Percentiles rank a stretch among this genome's conserved stretches.
Conservation (phyloP, 148 eudicot genomes). For the Tetragonia tetragonoides region DNA sequence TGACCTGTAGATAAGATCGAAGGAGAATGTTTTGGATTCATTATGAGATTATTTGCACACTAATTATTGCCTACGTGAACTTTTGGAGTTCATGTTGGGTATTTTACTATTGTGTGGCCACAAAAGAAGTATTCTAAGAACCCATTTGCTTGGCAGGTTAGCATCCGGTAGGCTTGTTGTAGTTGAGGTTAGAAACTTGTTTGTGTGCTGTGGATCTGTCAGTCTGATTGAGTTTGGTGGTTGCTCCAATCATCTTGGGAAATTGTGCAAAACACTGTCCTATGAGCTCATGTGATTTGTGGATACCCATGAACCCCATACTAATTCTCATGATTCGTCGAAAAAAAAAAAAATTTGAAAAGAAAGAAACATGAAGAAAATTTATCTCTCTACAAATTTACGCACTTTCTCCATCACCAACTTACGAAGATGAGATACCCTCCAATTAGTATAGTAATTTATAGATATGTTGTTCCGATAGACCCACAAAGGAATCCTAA, state of each 20-base stretch:
- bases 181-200: background rate
- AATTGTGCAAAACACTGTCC: conserved; percentile 5
- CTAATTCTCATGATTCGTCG: background rate
- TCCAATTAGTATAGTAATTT: too few relatives aligned
- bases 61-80: conserved; percentile 15
- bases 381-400: too few relatives aligned
- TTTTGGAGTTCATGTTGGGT: conserved; percentile 14
- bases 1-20: conserved; percentile 21
- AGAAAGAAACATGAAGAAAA: too few relatives aligned
- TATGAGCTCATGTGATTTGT: conserved; percentile 5
- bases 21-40: conserved; percentile 1
- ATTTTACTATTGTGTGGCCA: conserved; percentile 1
- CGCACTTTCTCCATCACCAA: too few relatives aligned
- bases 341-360: too few relatives aligned
- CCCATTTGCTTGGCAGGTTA: conserved; percentile 16
- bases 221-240: background rate
- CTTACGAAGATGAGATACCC: too few relatives aligned
- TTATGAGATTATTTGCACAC: background rate
- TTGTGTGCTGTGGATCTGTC: background rate
- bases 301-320: conserved; percentile 12
- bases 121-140: background rate
- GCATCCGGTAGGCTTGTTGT: too few relatives aligned
- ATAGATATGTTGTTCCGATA: too few relatives aligned
- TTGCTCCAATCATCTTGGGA: conserved; percentile 4
- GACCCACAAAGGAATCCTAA: too few relatives aligned